Base-by-base conservation (phyloP, 139 green algal genomes). In the Chlamydomonas urium region DNA sequence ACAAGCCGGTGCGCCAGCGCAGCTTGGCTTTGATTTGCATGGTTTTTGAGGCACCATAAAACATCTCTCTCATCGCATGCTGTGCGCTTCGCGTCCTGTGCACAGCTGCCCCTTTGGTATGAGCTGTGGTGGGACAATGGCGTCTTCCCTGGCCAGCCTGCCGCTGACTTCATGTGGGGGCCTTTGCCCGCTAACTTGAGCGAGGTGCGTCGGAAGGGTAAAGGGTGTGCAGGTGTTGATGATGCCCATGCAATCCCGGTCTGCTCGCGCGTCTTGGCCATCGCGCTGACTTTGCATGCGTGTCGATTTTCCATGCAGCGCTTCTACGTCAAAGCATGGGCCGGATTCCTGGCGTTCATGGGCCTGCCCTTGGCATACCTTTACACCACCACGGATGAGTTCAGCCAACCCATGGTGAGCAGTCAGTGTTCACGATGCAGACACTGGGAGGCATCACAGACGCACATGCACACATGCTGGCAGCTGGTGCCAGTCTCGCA, bases 71-170 rank as follows among this genome's bases (percentile, higher is more conserved):
- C 3, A 63, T 32, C 23, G 28, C 6, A 47, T 21, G 24, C 45
- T 65, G 29, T 74, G 21, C n/a, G n/a, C n/a, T n/a, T n/a, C n/a
- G 26, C 48, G 29, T 47, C 53, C 32, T 66, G 28, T 42, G 32
- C 33, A 32, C 79, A 88, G 82, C 42, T 88, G 31, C 79, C 79
- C 0, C 65, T 81, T 0, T 85, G 77, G 76, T 83, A 88, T 31
- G 82, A 88, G 71, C 56, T 85, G 24, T 88, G 82, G 82, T 88
- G 82, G 82, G 75, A 88, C 60, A 83, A 88, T 65, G 82, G 82
- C 38, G 72, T 79, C 38, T 79, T 83, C 45, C 79, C 81, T 61
- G 77, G 73, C 0, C 82, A 88, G 79, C 79, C 79, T 3, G 63
- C 37, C 26, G 65, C 38, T 2, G 78, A 80, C 58, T 75, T 72